phyloP scores from a whole-genome alignment of 208 protist genomes.

The Jaenimonas drosophilae region DNA sequence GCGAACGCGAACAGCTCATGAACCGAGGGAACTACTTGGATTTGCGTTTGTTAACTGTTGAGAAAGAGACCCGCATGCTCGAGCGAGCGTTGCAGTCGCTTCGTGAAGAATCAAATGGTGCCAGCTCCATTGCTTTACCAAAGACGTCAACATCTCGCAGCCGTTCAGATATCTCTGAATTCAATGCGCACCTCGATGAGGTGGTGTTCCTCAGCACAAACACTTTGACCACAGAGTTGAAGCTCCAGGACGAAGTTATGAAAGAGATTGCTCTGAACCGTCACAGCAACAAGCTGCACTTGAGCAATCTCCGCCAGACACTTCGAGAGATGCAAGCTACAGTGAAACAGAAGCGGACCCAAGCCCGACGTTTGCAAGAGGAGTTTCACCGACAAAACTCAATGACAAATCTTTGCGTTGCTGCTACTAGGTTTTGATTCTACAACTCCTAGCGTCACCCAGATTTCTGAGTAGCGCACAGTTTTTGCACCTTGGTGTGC shows the following conservation, averaged over 20 bases:
- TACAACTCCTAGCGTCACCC: no score
- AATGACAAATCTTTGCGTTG: conserved; percentile 3
- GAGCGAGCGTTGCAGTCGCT: conserved; percentile 38
- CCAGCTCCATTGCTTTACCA: conserved; percentile 2
- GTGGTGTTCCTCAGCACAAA: no score
- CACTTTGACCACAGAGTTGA: conserved; percentile 12
- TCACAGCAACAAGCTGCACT: conserved; percentile 8
- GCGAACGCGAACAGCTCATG: conserved; percentile 63
- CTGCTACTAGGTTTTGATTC: neutral
- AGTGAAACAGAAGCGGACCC: conserved; percentile 23
- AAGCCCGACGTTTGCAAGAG: conserved; percentile 25
- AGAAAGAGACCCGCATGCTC: conserved; percentile 47
- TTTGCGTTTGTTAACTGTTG: conserved; percentile 47
- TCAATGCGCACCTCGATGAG: no score
- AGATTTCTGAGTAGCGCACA: no score
- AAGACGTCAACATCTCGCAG: no score
- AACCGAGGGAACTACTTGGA: conserved; percentile 68
- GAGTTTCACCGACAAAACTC: conserved; percentile 9
- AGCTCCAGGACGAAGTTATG: conserved; percentile 17
- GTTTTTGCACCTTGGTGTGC: no score
- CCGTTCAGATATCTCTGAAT: no score
- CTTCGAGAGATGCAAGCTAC: conserved; percentile 18
- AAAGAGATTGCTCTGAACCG: conserved; percentile 13
- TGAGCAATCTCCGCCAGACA: conserved; percentile 7
- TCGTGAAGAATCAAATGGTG: conserved; percentile 6